A percentile compares a stretch with the other conserved stretches of the same genome.
These are phyloP conservation scores for Linderina pennispora DNA, from an alignment of 192 early-diverging fungal species.

Conservation along the genomic window DNA sequence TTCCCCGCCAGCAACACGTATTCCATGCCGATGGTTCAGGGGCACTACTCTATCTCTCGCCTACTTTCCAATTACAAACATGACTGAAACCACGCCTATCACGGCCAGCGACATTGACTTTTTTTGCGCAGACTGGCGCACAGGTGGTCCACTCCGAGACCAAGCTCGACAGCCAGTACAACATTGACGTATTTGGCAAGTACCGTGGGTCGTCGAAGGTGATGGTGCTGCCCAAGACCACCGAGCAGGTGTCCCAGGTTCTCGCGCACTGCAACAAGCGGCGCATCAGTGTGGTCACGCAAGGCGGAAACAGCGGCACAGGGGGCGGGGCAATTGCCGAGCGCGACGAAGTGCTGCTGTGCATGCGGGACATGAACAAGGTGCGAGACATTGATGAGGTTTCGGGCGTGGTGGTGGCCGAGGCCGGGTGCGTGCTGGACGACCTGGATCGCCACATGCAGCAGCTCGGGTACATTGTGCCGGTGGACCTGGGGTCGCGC, in stretches of 20 bases:
- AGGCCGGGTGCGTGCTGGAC: conserved; percentile 89
- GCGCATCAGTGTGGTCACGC: conserved; percentile 81
- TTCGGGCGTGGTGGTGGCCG: conserved; percentile 79
- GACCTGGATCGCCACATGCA: conserved; percentile 76
- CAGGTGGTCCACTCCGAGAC: conserved; percentile 5
- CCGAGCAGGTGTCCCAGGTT: conserved; percentile 76
- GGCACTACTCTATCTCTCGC: no score
- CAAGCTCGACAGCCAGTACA: conserved; percentile 24
- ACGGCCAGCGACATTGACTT: conserved; percentile 18
- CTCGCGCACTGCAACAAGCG: conserved; percentile 82
- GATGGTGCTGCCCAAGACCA: conserved; percentile 76
- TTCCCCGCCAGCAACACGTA: no score
- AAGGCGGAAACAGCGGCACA: conserved; percentile 96
- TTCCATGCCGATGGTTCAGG: no score
- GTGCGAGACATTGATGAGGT: conserved; percentile 65
- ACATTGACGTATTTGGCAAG: conserved; percentile 88
- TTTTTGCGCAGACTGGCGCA: conserved; percentile 30
- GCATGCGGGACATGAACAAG: conserved; percentile 68
- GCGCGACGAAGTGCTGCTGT: conserved; percentile 85
- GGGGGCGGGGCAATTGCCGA: conserved; percentile 91
- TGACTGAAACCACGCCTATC: no score
- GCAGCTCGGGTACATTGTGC: conserved; percentile 84
- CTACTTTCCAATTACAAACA: conserved; percentile 1
- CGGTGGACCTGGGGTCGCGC: conserved; percentile 82
- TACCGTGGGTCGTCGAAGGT: conserved; percentile 76